Evolutionary conservation across 73 alveolate species (phyloP).

Genomic region (Tetrahymena elliotti): DNA sequence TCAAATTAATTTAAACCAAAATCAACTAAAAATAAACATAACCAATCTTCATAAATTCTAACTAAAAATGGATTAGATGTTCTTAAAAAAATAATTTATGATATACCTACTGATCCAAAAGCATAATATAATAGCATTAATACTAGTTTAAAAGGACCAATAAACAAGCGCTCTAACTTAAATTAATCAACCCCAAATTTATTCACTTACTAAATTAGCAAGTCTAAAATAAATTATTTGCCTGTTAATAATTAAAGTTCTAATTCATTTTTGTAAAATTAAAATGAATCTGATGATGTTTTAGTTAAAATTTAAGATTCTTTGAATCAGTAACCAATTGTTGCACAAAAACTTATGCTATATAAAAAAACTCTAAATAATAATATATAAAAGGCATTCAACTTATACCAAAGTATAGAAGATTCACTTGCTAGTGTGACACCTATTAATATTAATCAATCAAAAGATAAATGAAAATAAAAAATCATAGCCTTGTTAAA

Average conservation of each 20-base stretch:
- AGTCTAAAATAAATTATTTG: background rate
- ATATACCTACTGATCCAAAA: background rate
- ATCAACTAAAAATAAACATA: background rate
- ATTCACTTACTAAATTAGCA: background rate
- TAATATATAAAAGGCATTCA: background rate
- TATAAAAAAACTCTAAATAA: background rate
- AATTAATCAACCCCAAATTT: background rate
- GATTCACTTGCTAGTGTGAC: background rate
- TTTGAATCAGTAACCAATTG: background rate
- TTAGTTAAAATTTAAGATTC: background rate
- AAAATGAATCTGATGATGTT: background rate
- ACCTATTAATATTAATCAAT: background rate
- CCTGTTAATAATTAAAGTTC: background rate
- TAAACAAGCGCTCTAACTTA: background rate
- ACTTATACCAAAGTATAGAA: background rate
- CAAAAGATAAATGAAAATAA: background rate
- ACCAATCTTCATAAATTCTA: background rate
- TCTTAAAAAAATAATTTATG: background rate
- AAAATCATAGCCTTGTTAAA: no score
- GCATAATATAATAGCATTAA: background rate
- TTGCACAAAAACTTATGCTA: background rate
- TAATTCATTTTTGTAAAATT: background rate
- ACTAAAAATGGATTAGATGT: background rate
- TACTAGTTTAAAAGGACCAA: background rate
- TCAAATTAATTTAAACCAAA: background rate